These are phyloP conservation scores for Fraxinus dipetala DNA, from an alignment of 305 asterid genomes.

Conservation along the genomic window DNA sequence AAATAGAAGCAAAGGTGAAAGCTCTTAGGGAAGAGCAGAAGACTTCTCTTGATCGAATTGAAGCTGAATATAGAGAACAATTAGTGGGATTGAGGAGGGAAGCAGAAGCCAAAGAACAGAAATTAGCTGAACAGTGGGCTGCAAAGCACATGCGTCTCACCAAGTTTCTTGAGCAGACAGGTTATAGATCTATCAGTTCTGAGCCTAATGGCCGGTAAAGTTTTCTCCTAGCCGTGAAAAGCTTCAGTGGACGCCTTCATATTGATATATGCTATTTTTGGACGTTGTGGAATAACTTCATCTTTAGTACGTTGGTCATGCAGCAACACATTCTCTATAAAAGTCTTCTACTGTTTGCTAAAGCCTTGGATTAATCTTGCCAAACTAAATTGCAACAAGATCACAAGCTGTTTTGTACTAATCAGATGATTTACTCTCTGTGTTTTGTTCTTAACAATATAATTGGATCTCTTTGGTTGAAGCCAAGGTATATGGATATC, in stretches of 20 bases:
- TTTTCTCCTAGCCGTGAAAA: neutral
- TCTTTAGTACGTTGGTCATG: neutral
- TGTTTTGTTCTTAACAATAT: neutral
- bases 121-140: conserved; percentile 83
- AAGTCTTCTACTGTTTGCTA: neutral
- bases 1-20: conserved; percentile 67
- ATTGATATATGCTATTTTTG: neutral
- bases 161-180: conserved; percentile 70
- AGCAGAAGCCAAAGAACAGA: conserved; percentile 83
- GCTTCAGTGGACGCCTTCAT: neutral
- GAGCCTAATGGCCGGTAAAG: conserved; percentile 40
- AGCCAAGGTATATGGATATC: too few relatives aligned
- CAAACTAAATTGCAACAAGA: neutral
- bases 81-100: conserved; percentile 71
- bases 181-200: conserved; percentile 40
- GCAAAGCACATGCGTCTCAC: conserved; percentile 62
- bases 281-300: neutral
- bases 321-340: neutral
- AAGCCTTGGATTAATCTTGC: neutral
- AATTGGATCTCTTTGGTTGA: neutral
- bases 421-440: neutral
- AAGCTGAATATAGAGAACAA: conserved; percentile 73
- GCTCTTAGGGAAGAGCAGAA: conserved; percentile 75
- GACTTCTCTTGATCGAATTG: conserved; percentile 57
- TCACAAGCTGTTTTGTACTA: neutral